Base-by-base conservation (phyloP, 169 alveolate genomes). In the Plasmodium gonderi region DNA sequence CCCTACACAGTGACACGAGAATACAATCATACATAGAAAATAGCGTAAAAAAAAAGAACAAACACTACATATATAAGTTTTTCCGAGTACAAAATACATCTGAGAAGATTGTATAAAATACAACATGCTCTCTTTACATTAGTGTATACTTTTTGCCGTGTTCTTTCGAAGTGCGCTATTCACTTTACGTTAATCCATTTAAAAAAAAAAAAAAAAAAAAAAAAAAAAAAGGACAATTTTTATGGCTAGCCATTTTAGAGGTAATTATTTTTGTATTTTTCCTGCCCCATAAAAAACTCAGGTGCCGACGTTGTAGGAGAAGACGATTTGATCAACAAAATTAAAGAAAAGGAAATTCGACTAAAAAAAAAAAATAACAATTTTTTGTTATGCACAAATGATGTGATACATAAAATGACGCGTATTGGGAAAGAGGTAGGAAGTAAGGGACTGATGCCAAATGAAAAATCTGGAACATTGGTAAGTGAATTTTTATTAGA, bases 371-470 rank as follows among this genome's bases (percentile, higher is more conserved):
- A 95, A 47, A 91, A 95, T 76, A 95, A 91, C 11, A 91, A 95
- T 82, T 91, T 95, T 44, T 92, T 95, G 17, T 74, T 95, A 36
- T 94, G 96, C 14, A 95, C 95, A 80, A 74, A 93, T 49, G 95
- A 91, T 49, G 94, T 95, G 14, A 92, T 92, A 89, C 97, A 94
- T 79, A 95, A 95, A 64, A 68, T 95, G 36, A 68, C 96, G 11
- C 75, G 85, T 1, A 77, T 95, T 36, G 97, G 97, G 12, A 93
- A 94, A 51, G 79, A 80, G 29, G 83, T 95, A 3, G 96, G 96
- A 17, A 90, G 95, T 8, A 79, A 91, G 36, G 96, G 96, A 33
- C 87, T 95, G 75, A 95, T 95, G 97, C 97, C 97, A n/a, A 92
- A 95, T 72, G 82, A 93, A 68, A 54, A 67, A 40, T 77, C 85